Base-by-base conservation (phyloP, 1,139 yeast species). In the Taphrina flavorubra region DNA sequence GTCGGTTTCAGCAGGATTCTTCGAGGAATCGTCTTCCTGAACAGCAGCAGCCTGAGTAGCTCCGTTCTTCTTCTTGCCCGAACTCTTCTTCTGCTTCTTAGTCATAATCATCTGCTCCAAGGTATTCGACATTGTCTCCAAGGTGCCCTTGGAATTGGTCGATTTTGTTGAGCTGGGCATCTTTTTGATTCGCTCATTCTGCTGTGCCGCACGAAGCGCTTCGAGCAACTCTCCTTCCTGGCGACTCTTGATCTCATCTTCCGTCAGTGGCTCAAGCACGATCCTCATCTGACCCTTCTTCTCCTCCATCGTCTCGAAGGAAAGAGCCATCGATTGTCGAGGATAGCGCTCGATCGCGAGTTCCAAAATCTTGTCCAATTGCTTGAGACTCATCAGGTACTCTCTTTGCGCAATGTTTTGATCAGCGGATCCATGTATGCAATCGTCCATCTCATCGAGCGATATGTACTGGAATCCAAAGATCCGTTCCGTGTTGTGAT, bases 391-490 rank as follows among this genome's bases (percentile, higher is more conserved):
- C 62, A 85, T 77, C 72, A 83, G 84, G 77, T 92, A 90, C 76
- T 92, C 97, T 8, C 80, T 77, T 49, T 89, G 87, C 0, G 96
- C 97, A 65, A 90, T 82, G 64, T 78, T 77, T 0, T 85, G 73
- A 0, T 91, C 82, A 51, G 76, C 73, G 4, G 78, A 74, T 0
- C 86, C 81, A 73, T 87, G 88, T 74, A 83, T 79, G 31, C 84
- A 80, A 72, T 80, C 80, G 76, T 94, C 97, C 72, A 94, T 83
- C 51, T 87, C 90, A 5, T 81, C 79, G 63, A 92, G 79, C 0
- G 97, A 94, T 37, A 94, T 78, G 77, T 94, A 94, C 77, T 92
- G 94, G 78, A 92, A 94, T 2, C 98, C 99, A 78, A 94, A 90
- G 75, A 92, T 85, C 58, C 87, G 81, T 55, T 85, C 83, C 68